Base-by-base conservation (phyloP, 768 basidiomycete genomes). In the Lactarius trivialis region DNA sequence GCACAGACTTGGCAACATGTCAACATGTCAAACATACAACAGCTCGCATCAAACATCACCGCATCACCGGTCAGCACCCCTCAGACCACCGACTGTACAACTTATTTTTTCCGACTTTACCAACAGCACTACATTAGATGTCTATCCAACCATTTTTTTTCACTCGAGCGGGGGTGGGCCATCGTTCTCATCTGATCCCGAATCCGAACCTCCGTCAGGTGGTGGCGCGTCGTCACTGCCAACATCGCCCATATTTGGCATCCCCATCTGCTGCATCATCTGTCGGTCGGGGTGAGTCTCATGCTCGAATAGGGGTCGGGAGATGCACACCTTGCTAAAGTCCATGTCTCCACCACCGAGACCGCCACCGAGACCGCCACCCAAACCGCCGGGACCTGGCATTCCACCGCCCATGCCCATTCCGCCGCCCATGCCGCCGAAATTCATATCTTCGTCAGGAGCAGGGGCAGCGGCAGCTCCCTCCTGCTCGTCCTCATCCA, bases 401-500 rank as follows among this genome's bases (percentile, higher is more conserved):
- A 82, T 76, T 30, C 30, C 30, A 36, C 36, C 36, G 3, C 36
- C 36, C 34, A 34, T 34, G 34, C 68, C 71, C n/a, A n/a, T n/a
- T n/a, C n/a, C n/a, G n/a, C n/a, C n/a, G 39, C 65, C 65, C 72
- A 75, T 71, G 8, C 74, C 77, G 17, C 79, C 74, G 48, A 68
- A 60, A 36, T 71, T 64, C 4, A 70, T 63, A 2, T 85, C 84
- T 0, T 81, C 83, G 11, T 78, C 80, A 2, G 74, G 72, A n/a
- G 76, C 61, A 9, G 65, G 70, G 1, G 76, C 61, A 9, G 65
- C 70, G 1, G 73, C 67, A 26, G 75, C 81, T 55, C 79, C 88
- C 43, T 91, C 89, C 76, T 98, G 96, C 73, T 98, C 95, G 71
- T 98, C 96, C 77, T 98, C 95, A 70, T 98, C 95, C 45, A 89